Evolutionary conservation across 2,329 filamentous ascomycete genomes (phyloP), one percentile per base, ranked within the genome.

Genomic region (Juglanconis sp.): DNA sequence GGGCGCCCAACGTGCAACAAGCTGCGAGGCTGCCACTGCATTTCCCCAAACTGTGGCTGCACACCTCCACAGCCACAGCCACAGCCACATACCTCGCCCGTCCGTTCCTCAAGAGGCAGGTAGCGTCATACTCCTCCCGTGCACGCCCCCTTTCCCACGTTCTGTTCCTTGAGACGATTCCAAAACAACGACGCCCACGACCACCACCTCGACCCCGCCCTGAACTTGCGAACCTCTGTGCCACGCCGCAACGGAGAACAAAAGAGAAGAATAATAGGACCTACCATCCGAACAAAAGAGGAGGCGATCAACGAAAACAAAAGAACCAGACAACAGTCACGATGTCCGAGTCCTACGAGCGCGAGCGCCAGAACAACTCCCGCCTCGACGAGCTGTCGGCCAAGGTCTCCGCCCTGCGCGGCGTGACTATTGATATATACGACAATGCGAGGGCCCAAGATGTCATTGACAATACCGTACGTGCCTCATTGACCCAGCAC

Each of bases 351-450:
- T 83, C 88, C 65, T 92, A 90, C 78, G 88, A 91, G 78, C 88
- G 88, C 73, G 88, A 92, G 78, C 83, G 85, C 72, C 95, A 99
- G 77, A 99, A 99, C 80, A 96, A 98, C 77, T 87, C 91, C 67
- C 92, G 94, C 68, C 90, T 99, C 59, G 88, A 94, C 70, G 92
- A 96, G 73, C 89, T 99, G 42, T 90, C 90, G 15, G 84, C 87
- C 66, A 99, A 99, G 79, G 93, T 98, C 58, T 91, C 91, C 17
- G 92, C 92, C 56, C 85, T 99, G 65, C 92, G 94, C 71, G 91
- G 90, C 74, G 92, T 99, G 54, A 99, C 95, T 47, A 87, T 98
- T 66, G 92, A 99, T 79, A 99, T 99, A 71, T 97, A 98, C 82
- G 93, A 98, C 77, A 92, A 95, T 73, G 95, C 95, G 53, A 87